A percentile compares a stretch with the other conserved stretches of the same genome.
Conservation (phyloP, 148 eudicot genomes). For the Heliosperma pusillum region DNA sequence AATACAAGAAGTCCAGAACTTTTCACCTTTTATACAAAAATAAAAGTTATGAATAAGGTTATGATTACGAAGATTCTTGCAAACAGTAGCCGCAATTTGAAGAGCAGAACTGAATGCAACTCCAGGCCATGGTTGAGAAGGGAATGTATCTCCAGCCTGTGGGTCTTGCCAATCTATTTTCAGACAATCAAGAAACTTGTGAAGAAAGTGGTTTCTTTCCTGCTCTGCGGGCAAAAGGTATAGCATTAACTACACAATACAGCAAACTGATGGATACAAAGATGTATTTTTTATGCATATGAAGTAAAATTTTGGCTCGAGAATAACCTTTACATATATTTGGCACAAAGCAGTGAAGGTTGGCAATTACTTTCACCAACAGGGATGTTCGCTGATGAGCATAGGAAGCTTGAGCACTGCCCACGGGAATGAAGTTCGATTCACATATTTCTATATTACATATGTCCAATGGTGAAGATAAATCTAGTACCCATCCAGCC, state of each 20-base stretch:
- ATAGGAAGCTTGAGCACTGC: slow-evolving; percentile 57
- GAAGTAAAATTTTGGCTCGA: slow-evolving; percentile 2
- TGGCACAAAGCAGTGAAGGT: slow-evolving; percentile 95
- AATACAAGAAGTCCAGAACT: slow-evolving; percentile 1
- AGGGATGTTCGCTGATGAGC: slow-evolving; percentile 86
- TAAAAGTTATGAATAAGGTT: slow-evolving; percentile 3
- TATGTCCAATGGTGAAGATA: slow-evolving; percentile 31
- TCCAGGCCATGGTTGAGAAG: slow-evolving; percentile 35
- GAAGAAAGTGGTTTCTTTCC: slow-evolving; percentile 79
- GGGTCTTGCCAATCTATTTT: slow-evolving; percentile 40
- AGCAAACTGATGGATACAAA: slow-evolving; percentile 4
- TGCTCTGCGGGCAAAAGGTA: slow-evolving; percentile 46
- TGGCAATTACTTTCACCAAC: slow-evolving; percentile 91
- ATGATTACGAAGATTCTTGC: slow-evolving; percentile 68
- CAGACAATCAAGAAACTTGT: slow-evolving; percentile 67
- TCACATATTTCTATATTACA: slow-evolving; percentile 33
- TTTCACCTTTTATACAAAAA: neutral
- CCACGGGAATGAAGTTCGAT: slow-evolving; percentile 38
- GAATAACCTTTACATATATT: slow-evolving; percentile 77
- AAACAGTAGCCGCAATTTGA: slow-evolving; percentile 50
- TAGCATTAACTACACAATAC: slow-evolving; percentile 13
- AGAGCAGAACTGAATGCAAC: slow-evolving; percentile 33
- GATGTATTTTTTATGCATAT: slow-evolving; percentile 1
- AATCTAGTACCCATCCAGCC: slow-evolving; percentile 59
- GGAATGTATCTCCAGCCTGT: slow-evolving; percentile 31